Evolutionary conservation across 139 green algal species (phyloP).

Genomic region (Chlorokybus atmophyticus): DNA sequence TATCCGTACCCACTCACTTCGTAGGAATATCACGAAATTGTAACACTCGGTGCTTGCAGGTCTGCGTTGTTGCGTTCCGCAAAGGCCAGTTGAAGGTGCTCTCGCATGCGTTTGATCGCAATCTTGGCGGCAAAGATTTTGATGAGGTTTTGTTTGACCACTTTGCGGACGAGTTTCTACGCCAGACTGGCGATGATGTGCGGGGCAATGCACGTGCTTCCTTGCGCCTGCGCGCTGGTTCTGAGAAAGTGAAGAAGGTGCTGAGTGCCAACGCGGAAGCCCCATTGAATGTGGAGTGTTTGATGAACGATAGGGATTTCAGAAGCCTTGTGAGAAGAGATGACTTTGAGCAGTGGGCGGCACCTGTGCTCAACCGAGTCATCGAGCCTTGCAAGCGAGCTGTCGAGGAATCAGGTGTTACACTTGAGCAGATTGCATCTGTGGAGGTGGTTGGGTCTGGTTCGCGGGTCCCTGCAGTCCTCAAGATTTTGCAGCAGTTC

Average conservation of each 20-base stretch:
- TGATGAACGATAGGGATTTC: slow-evolving; percentile 88
- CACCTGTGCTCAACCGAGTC: slow-evolving; percentile 48
- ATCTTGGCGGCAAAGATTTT: slow-evolving; percentile 79
- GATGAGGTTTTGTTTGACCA: slow-evolving; percentile 86
- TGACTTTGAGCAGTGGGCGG: slow-evolving; percentile 67
- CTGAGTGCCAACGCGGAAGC: slow-evolving; percentile 81
- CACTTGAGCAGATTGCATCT: slow-evolving; percentile 48
- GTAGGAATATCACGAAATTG: not conserved
- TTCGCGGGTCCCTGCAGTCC: slow-evolving; percentile 70
- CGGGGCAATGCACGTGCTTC: slow-evolving; percentile 54
- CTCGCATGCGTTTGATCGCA: slow-evolving; percentile 75
- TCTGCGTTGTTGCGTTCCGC: slow-evolving; percentile 80
- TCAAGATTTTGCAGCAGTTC: slow-evolving; percentile 34
- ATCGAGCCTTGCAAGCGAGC: slow-evolving; percentile 33
- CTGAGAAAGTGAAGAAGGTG: slow-evolving; percentile 89
- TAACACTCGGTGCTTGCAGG: slow-evolving; percentile 53
- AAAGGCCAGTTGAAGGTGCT: slow-evolving; percentile 74
- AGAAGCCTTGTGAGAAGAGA: slow-evolving; percentile 55
- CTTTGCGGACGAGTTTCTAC: slow-evolving; percentile 73
- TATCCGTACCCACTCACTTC: no score
- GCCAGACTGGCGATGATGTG: slow-evolving; percentile 71
- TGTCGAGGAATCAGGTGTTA: slow-evolving; percentile 41
- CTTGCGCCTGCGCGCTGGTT: slow-evolving; percentile 68
- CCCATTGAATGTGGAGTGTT: slow-evolving; percentile 78
- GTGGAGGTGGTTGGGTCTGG: slow-evolving; percentile 82